Evolutionary conservation across 1,139 yeast genomes (phyloP).

Genomic region (Diutina catenulata): DNA sequence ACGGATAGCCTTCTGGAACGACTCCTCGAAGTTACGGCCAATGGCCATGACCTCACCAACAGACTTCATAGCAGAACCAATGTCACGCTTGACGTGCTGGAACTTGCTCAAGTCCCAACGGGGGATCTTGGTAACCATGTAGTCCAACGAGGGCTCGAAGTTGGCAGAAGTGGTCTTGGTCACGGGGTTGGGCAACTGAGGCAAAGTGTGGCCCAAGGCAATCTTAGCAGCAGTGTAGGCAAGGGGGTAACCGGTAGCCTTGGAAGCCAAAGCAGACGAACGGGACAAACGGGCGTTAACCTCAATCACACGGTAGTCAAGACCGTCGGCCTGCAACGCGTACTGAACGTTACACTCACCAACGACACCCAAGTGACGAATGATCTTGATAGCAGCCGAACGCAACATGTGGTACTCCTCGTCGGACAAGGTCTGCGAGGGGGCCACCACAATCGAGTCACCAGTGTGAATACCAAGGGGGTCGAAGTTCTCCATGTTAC

Average conservation of each 20-base stretch:
- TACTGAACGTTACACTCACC: constrained; percentile 99
- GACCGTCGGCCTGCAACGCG: constrained; percentile 89
- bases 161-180: constrained; percentile 93
- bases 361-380: constrained; percentile 95
- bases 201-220: constrained; percentile 87
- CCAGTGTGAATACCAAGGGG: constrained; percentile 98
- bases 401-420: constrained; percentile 97
- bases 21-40: constrained; percentile 95
- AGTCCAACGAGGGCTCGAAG: constrained; percentile 94
- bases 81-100: constrained; percentile 85
- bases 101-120: constrained; percentile 97
- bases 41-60: constrained; percentile 99
- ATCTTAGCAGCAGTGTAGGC: constrained; percentile 98
- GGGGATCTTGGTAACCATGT: constrained; percentile 94
- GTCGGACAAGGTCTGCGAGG: constrained; percentile 93
- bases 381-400: constrained; percentile 92
- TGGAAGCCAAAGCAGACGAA: constrained; percentile 95
- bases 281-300: constrained; percentile 96
- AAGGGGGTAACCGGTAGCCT: constrained; percentile 97
- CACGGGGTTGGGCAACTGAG: constrained; percentile 92
- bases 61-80: constrained; percentile 95
- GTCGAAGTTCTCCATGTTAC: constrained; percentile 98
- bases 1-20: constrained; percentile 95
- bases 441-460: constrained; percentile 97
- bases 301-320: constrained; percentile 93